These are phyloP conservation scores for Lactarius psammicola DNA, from an alignment of 768 basidiomycete species.

Conservation along the genomic window DNA sequence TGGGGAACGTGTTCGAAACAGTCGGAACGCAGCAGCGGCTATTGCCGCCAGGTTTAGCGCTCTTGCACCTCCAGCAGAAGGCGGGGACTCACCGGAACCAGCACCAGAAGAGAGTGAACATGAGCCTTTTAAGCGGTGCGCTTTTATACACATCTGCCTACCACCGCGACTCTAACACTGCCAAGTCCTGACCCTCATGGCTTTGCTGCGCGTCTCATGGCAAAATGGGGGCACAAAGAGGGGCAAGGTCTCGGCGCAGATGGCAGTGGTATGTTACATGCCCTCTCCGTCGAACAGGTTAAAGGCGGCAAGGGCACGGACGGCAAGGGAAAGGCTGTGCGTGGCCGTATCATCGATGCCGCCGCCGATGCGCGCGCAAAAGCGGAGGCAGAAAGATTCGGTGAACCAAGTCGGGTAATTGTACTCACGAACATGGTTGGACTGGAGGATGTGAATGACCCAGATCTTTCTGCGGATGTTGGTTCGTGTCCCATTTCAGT, in stretches of 20 bases:
- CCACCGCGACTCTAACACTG: neutral
- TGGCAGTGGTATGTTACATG: slow-evolving; percentile 84
- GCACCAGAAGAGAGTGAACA: slow-evolving; percentile 38
- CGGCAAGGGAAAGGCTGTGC: slow-evolving; percentile 48
- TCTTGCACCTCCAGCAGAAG: slow-evolving; percentile 41
- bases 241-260: slow-evolving; percentile 89
- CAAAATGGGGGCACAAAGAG: slow-evolving; percentile 94
- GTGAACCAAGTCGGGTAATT: slow-evolving; percentile 87
- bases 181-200: slow-evolving; percentile 59
- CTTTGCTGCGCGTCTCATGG: slow-evolving; percentile 88
- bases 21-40: slow-evolving; percentile 68
- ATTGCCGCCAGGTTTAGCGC: slow-evolving; percentile 75
- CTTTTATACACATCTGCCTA: slow-evolving; percentile 22
- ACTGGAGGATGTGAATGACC: slow-evolving; percentile 79
- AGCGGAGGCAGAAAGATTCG: slow-evolving; percentile 79
- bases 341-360: slow-evolving; percentile 88
- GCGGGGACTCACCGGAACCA: slow-evolving; percentile 33
- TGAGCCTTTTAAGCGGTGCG: slow-evolving; percentile 29
- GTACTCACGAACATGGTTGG: slow-evolving; percentile 90
- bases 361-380: slow-evolving; percentile 78
- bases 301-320: slow-evolving; percentile 42
- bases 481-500: slow-evolving; percentile 46
- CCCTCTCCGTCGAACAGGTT: slow-evolving; percentile 75
- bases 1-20: slow-evolving; percentile 56
- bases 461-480: slow-evolving; percentile 82